Conservation (phyloP, 495 filamentous ascomycete genomes). For the Tuber indicum region DNA sequence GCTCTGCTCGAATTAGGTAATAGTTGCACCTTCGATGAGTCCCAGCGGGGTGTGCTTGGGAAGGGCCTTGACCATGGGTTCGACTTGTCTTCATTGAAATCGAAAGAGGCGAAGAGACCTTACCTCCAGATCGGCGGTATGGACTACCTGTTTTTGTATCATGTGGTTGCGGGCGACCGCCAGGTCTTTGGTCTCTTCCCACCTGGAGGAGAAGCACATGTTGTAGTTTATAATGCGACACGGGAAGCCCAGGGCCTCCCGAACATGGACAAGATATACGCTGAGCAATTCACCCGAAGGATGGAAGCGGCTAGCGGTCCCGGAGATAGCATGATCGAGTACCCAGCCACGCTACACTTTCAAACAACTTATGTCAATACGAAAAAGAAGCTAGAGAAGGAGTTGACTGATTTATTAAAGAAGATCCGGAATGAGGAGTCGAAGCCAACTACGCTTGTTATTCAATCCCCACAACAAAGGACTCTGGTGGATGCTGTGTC, state of each 20-base stretch:
- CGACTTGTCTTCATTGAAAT: slow-evolving; percentile 68
- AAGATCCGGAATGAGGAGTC: slow-evolving; percentile 79
- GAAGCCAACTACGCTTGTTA: slow-evolving; percentile 70
- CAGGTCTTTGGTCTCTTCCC: slow-evolving; percentile 95
- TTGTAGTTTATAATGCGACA: slow-evolving; percentile 73
- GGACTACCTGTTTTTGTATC: slow-evolving; percentile 83
- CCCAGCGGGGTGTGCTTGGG: slow-evolving; percentile 81
- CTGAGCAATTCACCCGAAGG: slow-evolving; percentile 60
- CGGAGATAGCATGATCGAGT: slow-evolving; percentile 73
- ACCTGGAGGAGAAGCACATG: slow-evolving; percentile 68
- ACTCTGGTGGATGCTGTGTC: slow-evolving; percentile 79
- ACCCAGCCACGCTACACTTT: slow-evolving; percentile 83
- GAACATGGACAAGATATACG: slow-evolving; percentile 84
- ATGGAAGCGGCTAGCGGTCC: slow-evolving; percentile 59
- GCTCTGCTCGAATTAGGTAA: slow-evolving; percentile 85
- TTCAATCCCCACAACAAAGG: slow-evolving; percentile 81
- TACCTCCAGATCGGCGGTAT: slow-evolving; percentile 67
- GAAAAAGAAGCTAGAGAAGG: slow-evolving; percentile 76
- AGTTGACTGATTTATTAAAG: slow-evolving; percentile 75
- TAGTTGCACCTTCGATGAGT: slow-evolving; percentile 90
- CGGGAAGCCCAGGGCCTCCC: slow-evolving; percentile 73
- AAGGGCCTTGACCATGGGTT: slow-evolving; percentile 91
- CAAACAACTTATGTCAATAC: slow-evolving; percentile 81
- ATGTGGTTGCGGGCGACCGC: slow-evolving; percentile 79
- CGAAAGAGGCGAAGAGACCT: slow-evolving; percentile 56